A percentile compares a stretch with the other conserved stretches of the same genome.
phyloP scores from a whole-genome alignment of 2,329 filamentous ascomycete species.

The Curvularia eragrostidis region DNA sequence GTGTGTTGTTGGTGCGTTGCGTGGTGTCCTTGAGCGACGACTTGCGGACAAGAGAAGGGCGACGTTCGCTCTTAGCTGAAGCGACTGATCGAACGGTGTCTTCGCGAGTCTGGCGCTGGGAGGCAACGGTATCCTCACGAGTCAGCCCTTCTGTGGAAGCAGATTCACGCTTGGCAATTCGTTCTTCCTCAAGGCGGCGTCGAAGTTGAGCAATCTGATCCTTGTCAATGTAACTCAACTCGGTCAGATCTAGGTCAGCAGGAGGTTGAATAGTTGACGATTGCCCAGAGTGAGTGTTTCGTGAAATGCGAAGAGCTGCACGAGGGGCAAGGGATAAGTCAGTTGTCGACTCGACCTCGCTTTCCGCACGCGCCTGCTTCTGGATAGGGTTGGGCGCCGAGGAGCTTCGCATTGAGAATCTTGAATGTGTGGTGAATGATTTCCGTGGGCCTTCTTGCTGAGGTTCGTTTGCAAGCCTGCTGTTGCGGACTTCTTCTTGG shows the following conservation, averaged over 20 bases:
- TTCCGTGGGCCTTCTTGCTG: conserved; percentile 35
- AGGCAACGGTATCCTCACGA: conserved; percentile 50
- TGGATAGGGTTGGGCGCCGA: conserved; percentile 39
- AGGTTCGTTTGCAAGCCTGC: conserved; percentile 29
- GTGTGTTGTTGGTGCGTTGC: conserved; percentile 38
- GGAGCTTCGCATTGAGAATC: conserved; percentile 35
- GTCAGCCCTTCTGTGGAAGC: conserved; percentile 35
- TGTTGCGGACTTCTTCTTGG: conserved; percentile 46
- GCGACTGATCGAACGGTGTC: conserved; percentile 50
- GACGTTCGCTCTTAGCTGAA: conserved; percentile 50
- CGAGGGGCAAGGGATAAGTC: conserved; percentile 49
- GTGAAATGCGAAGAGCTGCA: conserved; percentile 37
- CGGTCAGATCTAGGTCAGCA: conserved; percentile 53
- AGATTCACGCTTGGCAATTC: conserved; percentile 51
- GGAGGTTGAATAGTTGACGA: conserved; percentile 35
- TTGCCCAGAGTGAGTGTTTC: conserved; percentile 29
- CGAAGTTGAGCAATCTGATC: conserved; percentile 62
- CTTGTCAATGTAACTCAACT: conserved; percentile 62
- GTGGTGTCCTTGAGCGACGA: conserved; percentile 62
- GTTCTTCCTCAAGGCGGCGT: conserved; percentile 63
- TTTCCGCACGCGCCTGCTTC: conserved; percentile 35
- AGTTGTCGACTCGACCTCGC: conserved; percentile 49
- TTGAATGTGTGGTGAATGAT: conserved; percentile 33
- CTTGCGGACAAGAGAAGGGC: conserved; percentile 57
- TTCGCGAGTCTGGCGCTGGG: conserved; percentile 48